These are phyloP conservation scores for Aleurites moluccanus DNA, from an alignment of 441 rosid species.

Conservation along the genomic window DNA sequence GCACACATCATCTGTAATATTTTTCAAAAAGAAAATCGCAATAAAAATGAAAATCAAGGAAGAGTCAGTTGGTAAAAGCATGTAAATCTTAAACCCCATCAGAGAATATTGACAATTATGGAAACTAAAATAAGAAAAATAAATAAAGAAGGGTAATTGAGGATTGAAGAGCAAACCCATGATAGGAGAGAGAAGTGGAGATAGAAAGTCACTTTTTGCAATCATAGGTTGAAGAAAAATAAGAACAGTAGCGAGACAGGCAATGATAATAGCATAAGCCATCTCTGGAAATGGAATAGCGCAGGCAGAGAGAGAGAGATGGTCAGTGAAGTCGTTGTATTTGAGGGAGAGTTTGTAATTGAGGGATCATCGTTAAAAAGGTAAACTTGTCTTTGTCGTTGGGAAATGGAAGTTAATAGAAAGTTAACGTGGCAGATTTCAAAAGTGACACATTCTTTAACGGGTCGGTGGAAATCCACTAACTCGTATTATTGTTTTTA, in stretches of 20 bases:
- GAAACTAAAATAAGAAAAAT: background rate
- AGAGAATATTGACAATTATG: background rate
- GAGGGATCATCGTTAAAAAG: background rate
- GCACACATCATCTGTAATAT: conserved; percentile 54
- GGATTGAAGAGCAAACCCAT: conserved; percentile 41
- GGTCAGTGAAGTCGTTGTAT: background rate
- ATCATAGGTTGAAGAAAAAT: conserved; percentile 37
- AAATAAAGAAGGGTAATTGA: background rate
- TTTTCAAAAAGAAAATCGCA: conserved; percentile 6
- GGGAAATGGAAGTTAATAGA: background rate
- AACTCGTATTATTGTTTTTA: background rate
- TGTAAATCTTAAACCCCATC: conserved; percentile 12
- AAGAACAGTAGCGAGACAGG: conserved; percentile 26
- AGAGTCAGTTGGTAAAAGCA: background rate
- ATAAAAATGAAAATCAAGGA: conserved; percentile 21
- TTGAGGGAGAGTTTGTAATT: background rate
- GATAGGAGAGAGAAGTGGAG: conserved; percentile 54
- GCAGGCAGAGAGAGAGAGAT: background rate
- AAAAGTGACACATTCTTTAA: background rate
- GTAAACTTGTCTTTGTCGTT: background rate
- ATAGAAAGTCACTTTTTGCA: conserved; percentile 36
- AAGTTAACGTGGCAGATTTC: conserved; percentile 13
- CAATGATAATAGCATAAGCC: background rate
- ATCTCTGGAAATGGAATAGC: conserved; percentile 15
- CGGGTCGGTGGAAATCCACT: background rate